Conservation (phyloP, 2,329 filamentous ascomycete genomes). For the Elsinoe perseae region DNA sequence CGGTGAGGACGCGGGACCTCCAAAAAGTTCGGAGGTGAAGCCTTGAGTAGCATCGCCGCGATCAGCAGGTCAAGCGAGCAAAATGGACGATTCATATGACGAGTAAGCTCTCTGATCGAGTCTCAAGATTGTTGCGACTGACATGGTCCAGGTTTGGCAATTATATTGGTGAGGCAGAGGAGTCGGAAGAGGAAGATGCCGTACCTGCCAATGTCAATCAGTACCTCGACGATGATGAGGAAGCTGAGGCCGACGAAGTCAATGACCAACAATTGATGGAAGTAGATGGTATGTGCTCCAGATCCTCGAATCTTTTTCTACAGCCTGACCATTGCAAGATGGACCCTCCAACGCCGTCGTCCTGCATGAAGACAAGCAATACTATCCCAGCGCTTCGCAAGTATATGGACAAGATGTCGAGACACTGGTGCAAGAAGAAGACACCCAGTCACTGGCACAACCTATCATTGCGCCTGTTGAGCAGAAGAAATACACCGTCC, state of each 20-base stretch:
- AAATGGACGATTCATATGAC: slow-evolving; percentile 95
- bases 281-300: slow-evolving; percentile 60
- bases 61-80: slow-evolving; percentile 22
- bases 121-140: slow-evolving; percentile 15
- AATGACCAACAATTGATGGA: slow-evolving; percentile 87
- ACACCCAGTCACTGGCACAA: slow-evolving; percentile 83
- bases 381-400: slow-evolving; percentile 96
- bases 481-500: slow-evolving; percentile 90
- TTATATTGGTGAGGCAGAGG: slow-evolving; percentile 89
- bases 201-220: slow-evolving; percentile 68
- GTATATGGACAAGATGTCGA: slow-evolving; percentile 93
- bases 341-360: slow-evolving; percentile 95
- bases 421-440: slow-evolving; percentile 92
- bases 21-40: slow-evolving; percentile 15
- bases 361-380: slow-evolving; percentile 97
- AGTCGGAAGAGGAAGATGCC: slow-evolving; percentile 78
- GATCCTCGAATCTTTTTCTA: background rate
- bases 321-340: slow-evolving; percentile 49
- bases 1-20: slow-evolving; percentile 2
- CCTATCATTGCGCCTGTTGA: slow-evolving; percentile 91
- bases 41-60: background rate
- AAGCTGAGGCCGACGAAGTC: slow-evolving; percentile 44
- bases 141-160: slow-evolving; percentile 70
- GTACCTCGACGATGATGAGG: slow-evolving; percentile 69
- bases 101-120: slow-evolving; percentile 50